These are phyloP conservation scores for Diaporthe batatas DNA, from an alignment of 2,329 filamentous ascomycete species.

Conservation along the genomic window DNA sequence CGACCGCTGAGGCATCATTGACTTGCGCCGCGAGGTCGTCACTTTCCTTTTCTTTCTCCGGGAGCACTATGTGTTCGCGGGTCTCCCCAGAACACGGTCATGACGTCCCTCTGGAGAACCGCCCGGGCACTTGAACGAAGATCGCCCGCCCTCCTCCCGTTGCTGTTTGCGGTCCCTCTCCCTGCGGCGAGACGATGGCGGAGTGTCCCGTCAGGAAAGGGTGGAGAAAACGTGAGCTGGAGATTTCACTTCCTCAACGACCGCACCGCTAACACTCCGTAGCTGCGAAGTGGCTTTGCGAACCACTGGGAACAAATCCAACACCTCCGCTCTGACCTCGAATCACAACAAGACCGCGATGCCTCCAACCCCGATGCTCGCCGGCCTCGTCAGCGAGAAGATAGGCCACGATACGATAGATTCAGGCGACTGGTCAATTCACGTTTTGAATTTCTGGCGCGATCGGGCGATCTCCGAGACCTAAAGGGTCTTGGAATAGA, in stretches of 20 bases:
- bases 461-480: conserved; percentile 47
- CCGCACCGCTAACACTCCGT: conserved; percentile 10
- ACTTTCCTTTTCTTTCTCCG: not conserved
- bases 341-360: conserved; percentile 31
- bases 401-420: conserved; percentile 18
- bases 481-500: conserved; percentile 53
- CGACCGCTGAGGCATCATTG: not conserved
- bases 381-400: not conserved
- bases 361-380: not conserved
- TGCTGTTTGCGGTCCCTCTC: conserved; percentile 12
- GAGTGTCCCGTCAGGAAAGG: conserved; percentile 41
- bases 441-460: conserved; percentile 54
- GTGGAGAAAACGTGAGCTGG: not conserved
- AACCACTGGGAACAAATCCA: conserved; percentile 43
- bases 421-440: conserved; percentile 48
- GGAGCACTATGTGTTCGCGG: conserved; percentile 39
- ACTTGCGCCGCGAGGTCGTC: not conserved
- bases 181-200: conserved; percentile 35
- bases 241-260: too few relatives aligned
- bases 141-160: conserved; percentile 30
- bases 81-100: conserved; percentile 20
- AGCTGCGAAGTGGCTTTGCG: not conserved
- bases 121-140: conserved; percentile 41
- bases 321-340: conserved; percentile 33
- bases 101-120: conserved; percentile 41